Evolutionary conservation across 345 rosid species (phyloP), one percentile per base, ranked within the genome.

Genomic region (Arabis hirsuta): DNA sequence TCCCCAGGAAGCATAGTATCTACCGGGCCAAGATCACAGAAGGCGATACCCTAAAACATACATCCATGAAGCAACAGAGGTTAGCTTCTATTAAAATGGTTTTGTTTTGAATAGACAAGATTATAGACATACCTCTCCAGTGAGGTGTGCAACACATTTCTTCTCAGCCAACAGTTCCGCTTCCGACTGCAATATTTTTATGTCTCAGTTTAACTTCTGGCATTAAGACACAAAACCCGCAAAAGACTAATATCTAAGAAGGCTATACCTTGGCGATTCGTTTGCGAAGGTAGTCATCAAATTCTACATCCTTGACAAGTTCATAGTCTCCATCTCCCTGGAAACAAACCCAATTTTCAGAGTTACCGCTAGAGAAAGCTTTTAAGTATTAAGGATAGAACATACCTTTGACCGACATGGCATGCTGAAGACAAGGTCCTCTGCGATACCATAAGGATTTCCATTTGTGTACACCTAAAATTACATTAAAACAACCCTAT

Each of bases 1-100:
- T 95, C 99, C 44, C 99, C 99, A 1, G 99, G 99, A 82, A 95
- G 99, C 99, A 91, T 95, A 6, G 99, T 91, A 80, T 95, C 99
- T 77, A 86, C 97, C 0, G 94, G 96, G 50, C 81, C 81, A 65
- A 95, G 87, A 83, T 95, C 97, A 78, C 99, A 91, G 80, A 11
- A 84, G 46, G 90, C 99, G 29, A 88, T 42, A 61, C 97, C 99
- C 99, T 95, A 88, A 68, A 78, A 81, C 65, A 26, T 22, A 46
- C 53, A 76, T 55, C 26, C 43, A 75, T n/a, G 48, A 65, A 45
- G 55, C 2, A 55, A 39, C 48, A 10, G 27, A 62, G 32, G 46
- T 61, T 67, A 61, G 69, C 54, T 70, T 67, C 67, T 22, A 62
- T n/a, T 27, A 34, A n/a, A 38, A 29, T 5, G 8, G 27, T 19